Evolutionary conservation across 345 rosid genomes (phyloP).

Genomic region (Clausena lansium): DNA sequence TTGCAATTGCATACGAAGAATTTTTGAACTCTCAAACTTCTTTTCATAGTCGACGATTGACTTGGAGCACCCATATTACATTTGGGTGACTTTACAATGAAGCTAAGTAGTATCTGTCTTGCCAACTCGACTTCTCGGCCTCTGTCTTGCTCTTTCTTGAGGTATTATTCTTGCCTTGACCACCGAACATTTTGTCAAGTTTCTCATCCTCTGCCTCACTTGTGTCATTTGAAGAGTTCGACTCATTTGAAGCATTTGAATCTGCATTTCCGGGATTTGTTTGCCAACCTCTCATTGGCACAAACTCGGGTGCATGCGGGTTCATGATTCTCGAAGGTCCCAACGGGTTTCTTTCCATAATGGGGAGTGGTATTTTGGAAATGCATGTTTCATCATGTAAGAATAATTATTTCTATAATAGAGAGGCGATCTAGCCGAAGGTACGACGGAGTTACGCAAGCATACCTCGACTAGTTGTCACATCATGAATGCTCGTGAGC

Average conservation of each 20-base stretch:
- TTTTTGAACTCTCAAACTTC: constrained; percentile 28
- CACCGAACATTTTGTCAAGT: constrained; percentile 18
- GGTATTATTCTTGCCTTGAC: constrained; percentile 15
- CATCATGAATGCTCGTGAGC: constrained; percentile 43
- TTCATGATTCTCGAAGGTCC: constrained; percentile 48
- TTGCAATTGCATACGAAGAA: constrained; percentile 49
- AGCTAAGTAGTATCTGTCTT: constrained; percentile 68
- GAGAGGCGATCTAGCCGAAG: constrained; percentile 47
- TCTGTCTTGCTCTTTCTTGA: constrained; percentile 29
- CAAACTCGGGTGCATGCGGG: constrained; percentile 61
- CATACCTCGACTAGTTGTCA: constrained; percentile 39
- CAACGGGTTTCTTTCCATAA: constrained; percentile 19
- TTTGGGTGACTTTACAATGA: constrained; percentile 63
- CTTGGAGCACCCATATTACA: constrained; percentile 36
- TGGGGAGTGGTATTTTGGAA: constrained; percentile 32
- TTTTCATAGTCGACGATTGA: constrained; percentile 24
- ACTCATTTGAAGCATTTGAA: constrained; percentile 20
- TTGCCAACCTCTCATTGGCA: constrained; percentile 53
- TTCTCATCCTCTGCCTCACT: constrained; percentile 28
- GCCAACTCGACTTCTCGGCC: constrained; percentile 63
- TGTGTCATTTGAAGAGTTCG: constrained; percentile 15
- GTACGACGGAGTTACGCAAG: constrained; percentile 44
- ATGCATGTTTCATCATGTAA: constrained; percentile 32
- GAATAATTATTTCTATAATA: constrained; percentile 38
- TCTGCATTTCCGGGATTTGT: constrained; percentile 26